Evolutionary conservation across 2,329 filamentous ascomycete species (phyloP), one percentile per base, ranked within the genome.

Genomic region (Phialemonium atrogriseum): DNA sequence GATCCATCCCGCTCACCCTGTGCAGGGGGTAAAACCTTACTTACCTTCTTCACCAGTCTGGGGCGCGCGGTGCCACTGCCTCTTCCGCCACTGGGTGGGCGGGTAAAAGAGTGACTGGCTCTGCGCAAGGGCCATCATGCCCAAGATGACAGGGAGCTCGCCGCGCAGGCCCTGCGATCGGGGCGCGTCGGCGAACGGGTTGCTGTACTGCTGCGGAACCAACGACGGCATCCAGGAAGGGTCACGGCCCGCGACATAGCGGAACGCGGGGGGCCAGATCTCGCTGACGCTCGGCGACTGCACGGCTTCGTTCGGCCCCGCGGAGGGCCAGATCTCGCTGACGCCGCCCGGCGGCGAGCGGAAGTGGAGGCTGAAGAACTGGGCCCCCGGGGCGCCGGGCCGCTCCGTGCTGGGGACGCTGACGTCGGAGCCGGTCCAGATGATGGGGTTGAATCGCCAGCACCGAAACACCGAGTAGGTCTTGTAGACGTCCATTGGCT

Each of bases 221-320:
- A 64, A 38, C 7, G 42, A 36, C 0, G 59, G 58, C 3, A 64
- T 52, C 59, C 60, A 64, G n/a, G 40, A 49, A 0, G 60, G 49
- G 1, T 36, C 33, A 1, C 23, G 26, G 1, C 58, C 60, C 1
- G 48, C 50, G 3, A 54, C 53, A n/a, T 49, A 51, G n/a, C 18
- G 53, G 48, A 7, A 35, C 37, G 0, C 39, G 47, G 0, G 27
- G 37, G 2, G n/a, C n/a, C n/a, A n/a, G n/a, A n/a, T n/a, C n/a
- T n/a, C n/a, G n/a, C n/a, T n/a, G n/a, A n/a, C n/a, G n/a, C n/a
- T n/a, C n/a, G n/a, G n/a, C n/a, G n/a, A n/a, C n/a, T n/a, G n/a
- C n/a, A 41, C 48, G 0, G 4, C 34, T 36, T 45, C 42, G 4
- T 41, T 48, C 5, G 49, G 49, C 16, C 45, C 47, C 5, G 52